Base-by-base conservation (phyloP, 73 alveolate genomes). In the Paramecium primaurelia region DNA sequence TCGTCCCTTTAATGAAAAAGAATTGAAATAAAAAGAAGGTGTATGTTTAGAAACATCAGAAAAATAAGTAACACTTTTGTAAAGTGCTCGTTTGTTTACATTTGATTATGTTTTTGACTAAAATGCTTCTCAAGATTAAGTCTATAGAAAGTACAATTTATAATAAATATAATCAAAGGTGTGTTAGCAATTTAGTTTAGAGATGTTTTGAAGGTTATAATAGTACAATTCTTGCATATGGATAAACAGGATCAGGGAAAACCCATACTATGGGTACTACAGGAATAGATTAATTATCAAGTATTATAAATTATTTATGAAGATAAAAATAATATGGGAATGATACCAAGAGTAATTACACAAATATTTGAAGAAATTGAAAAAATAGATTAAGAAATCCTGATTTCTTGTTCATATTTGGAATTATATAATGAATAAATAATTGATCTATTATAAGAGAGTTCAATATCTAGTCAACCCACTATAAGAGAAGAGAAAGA, bases 201-300 rank as follows among this genome's bases (percentile, higher is more conserved):
- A 97, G 98, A 58, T 97, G 97, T 40, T 96, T 98, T 60, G 96
- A 90, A 59, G 99, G 99, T 20, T 98, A 86, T 77, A 98, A 98
- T 89, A 98, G 99, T 4, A 98, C 99, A 1, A 96, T 98, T 49
- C 92, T 98, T 30, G 99, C 99, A 1, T 98, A 97, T 95, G 99
- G 99, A 49, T 95, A 98, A 42, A 98, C 99, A 6, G 99, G 99
- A 0, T 94, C 98, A 36, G 99, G 99, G 32, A 98, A 98, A 86
- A 98, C 99, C n/a, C 96, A 93, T 93, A 98, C 99, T 0, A 98
- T 98, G 99, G 99, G 99, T 8, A 96, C 97, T 59, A 92, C 92
- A 4, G 97, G 97, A 93, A 20, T 73, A 36, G 87, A 73, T 73
- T 26, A 54, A 32, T 6, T 25, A 26, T 3, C 28, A 64, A 64